Percentiles rank a stretch among this genome's conserved stretches.
Evolutionary conservation across 2,329 filamentous ascomycete species (phyloP).

Genomic region (Penicillium decumbens): DNA sequence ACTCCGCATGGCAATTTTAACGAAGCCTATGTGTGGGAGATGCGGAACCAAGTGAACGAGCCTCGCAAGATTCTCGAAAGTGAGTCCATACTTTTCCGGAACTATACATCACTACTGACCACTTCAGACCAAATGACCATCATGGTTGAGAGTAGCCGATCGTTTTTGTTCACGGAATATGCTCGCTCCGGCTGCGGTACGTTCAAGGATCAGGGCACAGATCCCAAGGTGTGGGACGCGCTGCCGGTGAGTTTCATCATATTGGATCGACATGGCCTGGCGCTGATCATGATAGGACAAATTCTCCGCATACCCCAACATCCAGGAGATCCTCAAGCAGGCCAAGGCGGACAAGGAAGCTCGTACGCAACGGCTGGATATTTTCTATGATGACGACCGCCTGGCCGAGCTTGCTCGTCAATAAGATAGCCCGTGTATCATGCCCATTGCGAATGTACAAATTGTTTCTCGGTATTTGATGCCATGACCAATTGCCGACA

Average conservation of each 20-base stretch:
- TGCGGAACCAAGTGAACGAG: conserved; percentile 42
- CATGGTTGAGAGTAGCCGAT: conserved; percentile 29
- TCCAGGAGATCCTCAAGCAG: conserved; percentile 24
- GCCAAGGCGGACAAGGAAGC: conserved; percentile 25
- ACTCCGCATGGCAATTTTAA: conserved; percentile 36
- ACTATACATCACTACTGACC: background rate
- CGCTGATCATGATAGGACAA: conserved; percentile 19
- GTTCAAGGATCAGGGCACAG: conserved; percentile 26
- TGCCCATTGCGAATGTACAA: background rate
- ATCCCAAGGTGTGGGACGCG: conserved; percentile 27
- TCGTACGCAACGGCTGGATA: conserved; percentile 16
- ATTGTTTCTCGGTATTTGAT: conserved; percentile 2
- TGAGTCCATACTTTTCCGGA: conserved; percentile 11
- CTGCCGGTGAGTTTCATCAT: conserved; percentile 20
- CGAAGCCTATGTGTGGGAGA: conserved; percentile 45
- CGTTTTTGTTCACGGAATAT: conserved; percentile 29
- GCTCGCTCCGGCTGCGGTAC: conserved; percentile 24
- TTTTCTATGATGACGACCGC: conserved; percentile 22
- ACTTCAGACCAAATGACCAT: conserved; percentile 30
- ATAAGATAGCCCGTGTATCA: background rate
- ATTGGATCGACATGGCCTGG: background rate
- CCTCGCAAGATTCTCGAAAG: conserved; percentile 43
- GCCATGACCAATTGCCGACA: background rate
- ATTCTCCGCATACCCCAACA: conserved; percentile 28
- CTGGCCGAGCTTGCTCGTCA: conserved; percentile 10